Conservation (phyloP, 1,284 basidiomycete genomes). For the Microbotryum silenes-acaulis region DNA sequence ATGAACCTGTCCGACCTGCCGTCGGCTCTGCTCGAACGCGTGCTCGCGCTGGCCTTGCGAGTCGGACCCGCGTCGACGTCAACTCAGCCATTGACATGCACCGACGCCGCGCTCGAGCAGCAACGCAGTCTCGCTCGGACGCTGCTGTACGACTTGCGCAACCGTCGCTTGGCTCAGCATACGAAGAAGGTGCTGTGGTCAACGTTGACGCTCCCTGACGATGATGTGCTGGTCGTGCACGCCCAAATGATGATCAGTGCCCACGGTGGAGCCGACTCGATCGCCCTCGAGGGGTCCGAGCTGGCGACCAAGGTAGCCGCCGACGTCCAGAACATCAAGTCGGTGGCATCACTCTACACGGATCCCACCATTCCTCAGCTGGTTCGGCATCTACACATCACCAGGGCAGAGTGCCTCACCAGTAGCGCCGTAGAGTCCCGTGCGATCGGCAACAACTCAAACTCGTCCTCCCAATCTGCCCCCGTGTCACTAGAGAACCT, state of each 20-base stretch:
- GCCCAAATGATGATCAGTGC: not conserved
- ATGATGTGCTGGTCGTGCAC: slow-evolving; percentile 14
- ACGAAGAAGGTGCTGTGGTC: too few species aligned
- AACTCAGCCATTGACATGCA: too few species aligned
- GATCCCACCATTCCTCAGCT: not conserved
- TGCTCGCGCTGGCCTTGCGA: slow-evolving; percentile 3
- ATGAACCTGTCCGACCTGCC: not conserved
- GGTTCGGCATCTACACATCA: not conserved
- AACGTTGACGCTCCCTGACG: slow-evolving; percentile 10
- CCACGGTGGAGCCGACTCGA: not conserved
- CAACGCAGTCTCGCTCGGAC: too few species aligned
- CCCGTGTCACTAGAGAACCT: not conserved
- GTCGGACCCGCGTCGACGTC: too few species aligned
- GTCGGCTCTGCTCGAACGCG: slow-evolving; percentile 15
- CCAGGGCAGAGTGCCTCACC: not conserved
- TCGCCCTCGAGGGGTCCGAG: not conserved
- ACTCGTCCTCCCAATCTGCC: not conserved
- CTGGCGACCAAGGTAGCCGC: not conserved
- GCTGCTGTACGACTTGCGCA: too few species aligned
- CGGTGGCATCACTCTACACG: not conserved
- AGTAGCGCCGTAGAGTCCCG: not conserved
- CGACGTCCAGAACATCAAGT: not conserved
- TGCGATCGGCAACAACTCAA: not conserved
- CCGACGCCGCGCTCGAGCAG: too few species aligned
- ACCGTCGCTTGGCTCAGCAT: too few species aligned